Evolutionary conservation across 75 land plant genomes (phyloP), one percentile per base, ranked within the genome.

Genomic region (Cryptomeria japonica): DNA sequence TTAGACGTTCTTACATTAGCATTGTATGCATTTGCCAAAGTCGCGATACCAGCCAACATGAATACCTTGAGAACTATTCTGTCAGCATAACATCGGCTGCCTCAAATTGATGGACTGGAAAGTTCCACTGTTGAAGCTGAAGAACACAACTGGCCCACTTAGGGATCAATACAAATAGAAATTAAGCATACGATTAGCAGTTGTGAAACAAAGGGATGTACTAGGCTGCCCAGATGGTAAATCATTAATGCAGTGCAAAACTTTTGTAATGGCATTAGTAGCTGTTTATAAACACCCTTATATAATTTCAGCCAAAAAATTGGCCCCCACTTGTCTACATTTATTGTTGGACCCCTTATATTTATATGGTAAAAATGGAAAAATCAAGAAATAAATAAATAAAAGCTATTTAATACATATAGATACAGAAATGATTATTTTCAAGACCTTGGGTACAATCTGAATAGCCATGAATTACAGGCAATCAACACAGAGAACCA

Each of bases 321-420:
- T 44, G 31, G 84, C n/a, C 47, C 47, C 8, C 19, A 5, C 25
- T 80, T 11, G 47, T 46, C 31, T 25, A 44, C 47, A 82, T 82
- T 28, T 42, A 5, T 44, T 44, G 5, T 46, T n/a, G 28, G 14
- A n/a, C 31, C 32, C 49, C 46, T 25, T 7, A 46, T 28, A 44
- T n/a, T 46, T 82, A 82, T 82, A 82, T 44, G 25, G 32, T 82
- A 82, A 51, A 82, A 75, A 75, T 34, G 34, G 18, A 75, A 32
- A 34, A 34, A 75, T 34, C 34, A 75, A 75, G 32, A 34, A 10
- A 75, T 75, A 32, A 75, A 82, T 44, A 46, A 44, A 28, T 13
- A 82, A 25, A 41, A 46, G 11, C 14, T 82, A 46, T 82, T 82
- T 46, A 82, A n/a, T 44, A 82, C 83, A 80, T 42, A 77, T 34